Conservation (phyloP, 257 asterid genomes). For the Paulownia fortunei region DNA sequence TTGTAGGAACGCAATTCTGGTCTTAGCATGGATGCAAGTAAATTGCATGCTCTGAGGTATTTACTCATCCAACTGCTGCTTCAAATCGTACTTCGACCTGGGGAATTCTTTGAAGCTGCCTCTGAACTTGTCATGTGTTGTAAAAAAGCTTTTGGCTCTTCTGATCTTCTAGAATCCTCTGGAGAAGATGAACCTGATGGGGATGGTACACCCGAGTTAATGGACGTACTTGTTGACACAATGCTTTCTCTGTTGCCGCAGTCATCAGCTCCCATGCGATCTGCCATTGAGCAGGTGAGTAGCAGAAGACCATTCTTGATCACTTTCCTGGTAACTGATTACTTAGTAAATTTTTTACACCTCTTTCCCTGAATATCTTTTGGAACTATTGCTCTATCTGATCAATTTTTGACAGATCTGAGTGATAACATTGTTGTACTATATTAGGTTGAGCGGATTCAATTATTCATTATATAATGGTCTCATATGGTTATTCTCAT, state of each 20-base stretch:
- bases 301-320: constrained; percentile 19
- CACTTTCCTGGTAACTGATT: neutral
- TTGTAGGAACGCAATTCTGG: constrained; percentile 77
- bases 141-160: constrained; percentile 72
- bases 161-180: constrained; percentile 67
- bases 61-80: constrained; percentile 92
- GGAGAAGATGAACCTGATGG: constrained; percentile 81
- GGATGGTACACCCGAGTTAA: constrained; percentile 64
- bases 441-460: constrained; percentile 14
- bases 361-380: neutral
- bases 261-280: constrained; percentile 87
- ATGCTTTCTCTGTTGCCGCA: constrained; percentile 95
- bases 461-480: neutral
- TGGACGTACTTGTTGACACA: constrained; percentile 97
- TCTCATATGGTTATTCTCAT: neutral
- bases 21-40: constrained; percentile 54
- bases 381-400: neutral
- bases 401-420: neutral
- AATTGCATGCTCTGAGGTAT: constrained; percentile 79
- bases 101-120: constrained; percentile 88
- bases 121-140: constrained; percentile 86
- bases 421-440: neutral
- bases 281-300: constrained; percentile 91
- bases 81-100: constrained; percentile 89
- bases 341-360: constrained; percentile 5